Conservation (phyloP, 345 rosid genomes). For the Camelina hispida region DNA sequence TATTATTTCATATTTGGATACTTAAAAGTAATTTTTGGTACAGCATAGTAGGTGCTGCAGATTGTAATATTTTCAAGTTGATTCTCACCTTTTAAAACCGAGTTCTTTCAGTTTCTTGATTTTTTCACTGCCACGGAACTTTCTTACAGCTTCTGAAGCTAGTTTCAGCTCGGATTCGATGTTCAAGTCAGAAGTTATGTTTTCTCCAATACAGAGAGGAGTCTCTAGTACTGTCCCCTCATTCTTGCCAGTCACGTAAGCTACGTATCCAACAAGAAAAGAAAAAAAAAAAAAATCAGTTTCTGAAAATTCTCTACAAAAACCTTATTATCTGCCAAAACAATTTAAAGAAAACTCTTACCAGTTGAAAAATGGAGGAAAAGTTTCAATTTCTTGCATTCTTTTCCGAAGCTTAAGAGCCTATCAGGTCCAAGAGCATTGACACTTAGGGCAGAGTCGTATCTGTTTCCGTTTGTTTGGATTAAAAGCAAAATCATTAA, state of each 20-base stretch:
- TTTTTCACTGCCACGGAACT: slow-evolving; percentile 24
- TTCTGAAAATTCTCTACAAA: slow-evolving; percentile 20
- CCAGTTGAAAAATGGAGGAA: slow-evolving; percentile 75
- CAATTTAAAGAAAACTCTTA: slow-evolving; percentile 19
- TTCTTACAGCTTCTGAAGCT: slow-evolving; percentile 38
- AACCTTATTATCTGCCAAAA: neutral
- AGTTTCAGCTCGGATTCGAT: slow-evolving; percentile 51
- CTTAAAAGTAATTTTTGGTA: neutral
- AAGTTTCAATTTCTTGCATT: slow-evolving; percentile 47
- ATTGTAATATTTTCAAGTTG: neutral
- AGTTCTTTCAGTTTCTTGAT: slow-evolving; percentile 45
- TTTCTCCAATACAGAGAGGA: slow-evolving; percentile 39
- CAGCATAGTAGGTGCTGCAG: too few relatives aligned
- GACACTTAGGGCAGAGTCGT: slow-evolving; percentile 55
- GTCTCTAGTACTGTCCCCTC: slow-evolving; percentile 50
- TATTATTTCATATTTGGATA: too few relatives aligned
- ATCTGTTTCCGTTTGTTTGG: slow-evolving; percentile 38
- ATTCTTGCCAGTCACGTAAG: slow-evolving; percentile 67
- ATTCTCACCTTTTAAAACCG: slow-evolving; percentile 48
- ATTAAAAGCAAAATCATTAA: neutral
- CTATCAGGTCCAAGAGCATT: slow-evolving; percentile 60
- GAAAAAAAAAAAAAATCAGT: neutral
- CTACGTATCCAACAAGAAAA: slow-evolving; percentile 30
- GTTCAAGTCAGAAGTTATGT: slow-evolving; percentile 29
- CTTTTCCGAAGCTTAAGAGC: slow-evolving; percentile 52